Conservation (phyloP, 306 rosid genomes). For the Pyrus bretschneideri region DNA sequence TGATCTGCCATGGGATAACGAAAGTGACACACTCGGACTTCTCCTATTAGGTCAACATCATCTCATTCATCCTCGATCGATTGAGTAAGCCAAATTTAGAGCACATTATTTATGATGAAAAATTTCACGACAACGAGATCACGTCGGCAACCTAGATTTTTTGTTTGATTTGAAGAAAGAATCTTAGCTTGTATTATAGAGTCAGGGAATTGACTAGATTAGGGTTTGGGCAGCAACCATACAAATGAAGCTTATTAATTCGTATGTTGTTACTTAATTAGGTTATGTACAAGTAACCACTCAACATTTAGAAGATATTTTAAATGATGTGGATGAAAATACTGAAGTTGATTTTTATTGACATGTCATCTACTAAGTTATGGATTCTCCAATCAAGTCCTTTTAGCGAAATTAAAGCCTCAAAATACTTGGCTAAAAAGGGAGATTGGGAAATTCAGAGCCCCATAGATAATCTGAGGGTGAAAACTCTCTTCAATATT, state of each 20-base stretch:
- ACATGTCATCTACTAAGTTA: too few relatives aligned
- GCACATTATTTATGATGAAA: constrained; percentile 10
- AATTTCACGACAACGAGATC: constrained; percentile 25
- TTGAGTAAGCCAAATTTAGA: background rate
- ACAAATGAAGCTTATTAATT: background rate
- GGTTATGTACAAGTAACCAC: too few relatives aligned
- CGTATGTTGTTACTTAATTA: background rate
- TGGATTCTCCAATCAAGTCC: too few relatives aligned
- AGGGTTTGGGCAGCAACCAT: background rate
- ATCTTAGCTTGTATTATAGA: background rate
- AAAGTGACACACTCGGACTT: constrained; percentile 8
- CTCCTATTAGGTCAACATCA: constrained; percentile 11
- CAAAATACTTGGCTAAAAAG: too few relatives aligned
- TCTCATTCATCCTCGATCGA: background rate
- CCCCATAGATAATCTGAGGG: too few relatives aligned
- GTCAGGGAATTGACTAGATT: background rate
- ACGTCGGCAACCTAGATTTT: constrained; percentile 14
- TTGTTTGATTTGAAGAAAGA: background rate
- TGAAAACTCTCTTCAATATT: too few relatives aligned
- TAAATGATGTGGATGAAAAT: too few relatives aligned
- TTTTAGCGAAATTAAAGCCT: too few relatives aligned
- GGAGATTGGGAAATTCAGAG: too few relatives aligned
- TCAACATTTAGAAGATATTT: too few relatives aligned
- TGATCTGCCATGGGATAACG: constrained; percentile 1
- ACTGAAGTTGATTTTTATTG: too few relatives aligned